Evolutionary conservation across 164 flowering plant genomes (phyloP).

Genomic region (Vitis rupestris): DNA sequence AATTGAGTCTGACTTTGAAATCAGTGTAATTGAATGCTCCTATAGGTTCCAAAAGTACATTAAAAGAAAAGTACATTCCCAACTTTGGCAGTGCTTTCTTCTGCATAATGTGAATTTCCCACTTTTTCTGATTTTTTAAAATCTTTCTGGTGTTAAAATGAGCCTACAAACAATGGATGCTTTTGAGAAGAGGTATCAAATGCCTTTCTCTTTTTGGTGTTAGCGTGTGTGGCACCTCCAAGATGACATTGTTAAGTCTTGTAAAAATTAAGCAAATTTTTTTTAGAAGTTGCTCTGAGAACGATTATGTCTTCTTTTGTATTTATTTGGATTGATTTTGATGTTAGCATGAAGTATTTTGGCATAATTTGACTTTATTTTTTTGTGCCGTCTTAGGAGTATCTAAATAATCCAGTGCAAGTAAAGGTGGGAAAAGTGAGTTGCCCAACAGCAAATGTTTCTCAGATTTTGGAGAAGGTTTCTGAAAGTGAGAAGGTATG

Average conservation of each 20-base stretch:
- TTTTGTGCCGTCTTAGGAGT: conserved; percentile 37
- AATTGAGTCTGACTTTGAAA: no score
- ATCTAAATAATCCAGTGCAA: conserved; percentile 52
- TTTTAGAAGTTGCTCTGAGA: no score
- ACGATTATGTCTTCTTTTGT: no score
- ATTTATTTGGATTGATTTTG: no score
- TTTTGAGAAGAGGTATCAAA: background rate
- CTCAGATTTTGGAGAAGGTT: conserved; percentile 51
- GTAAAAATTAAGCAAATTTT: no score
- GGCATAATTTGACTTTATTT: background rate
- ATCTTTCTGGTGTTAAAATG: background rate
- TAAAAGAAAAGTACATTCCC: no score
- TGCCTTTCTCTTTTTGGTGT: background rate
- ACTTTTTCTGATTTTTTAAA: background rate
- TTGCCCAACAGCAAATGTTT: conserved; percentile 62
- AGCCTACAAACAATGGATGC: background rate
- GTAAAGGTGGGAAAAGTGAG: conserved; percentile 73
- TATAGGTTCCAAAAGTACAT: no score
- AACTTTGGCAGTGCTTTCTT: no score
- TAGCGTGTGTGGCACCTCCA: no score
- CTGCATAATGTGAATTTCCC: no score
- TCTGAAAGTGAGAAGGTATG: conserved; percentile 61
- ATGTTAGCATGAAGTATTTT: background rate
- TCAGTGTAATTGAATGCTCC: no score
- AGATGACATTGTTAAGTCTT: no score